A percentile compares a stretch with the other conserved stretches of the same genome.
phyloP scores from a whole-genome alignment of 2,329 filamentous ascomycete genomes.

The Scedosporium aurantiacum region DNA sequence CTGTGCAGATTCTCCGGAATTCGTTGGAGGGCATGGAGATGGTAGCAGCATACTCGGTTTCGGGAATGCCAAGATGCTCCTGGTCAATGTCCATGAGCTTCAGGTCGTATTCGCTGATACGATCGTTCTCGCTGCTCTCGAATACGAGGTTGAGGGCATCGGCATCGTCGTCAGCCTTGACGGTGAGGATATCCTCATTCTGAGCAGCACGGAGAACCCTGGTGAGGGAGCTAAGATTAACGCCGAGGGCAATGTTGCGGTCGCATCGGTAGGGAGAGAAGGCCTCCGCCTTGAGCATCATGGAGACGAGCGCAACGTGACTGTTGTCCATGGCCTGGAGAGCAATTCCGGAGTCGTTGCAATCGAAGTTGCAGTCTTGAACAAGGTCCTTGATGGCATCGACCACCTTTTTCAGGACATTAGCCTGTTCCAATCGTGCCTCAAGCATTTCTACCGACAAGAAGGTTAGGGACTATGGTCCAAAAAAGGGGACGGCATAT shows the following conservation, averaged over 20 bases:
- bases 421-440: conserved; percentile 90
- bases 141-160: conserved; percentile 94
- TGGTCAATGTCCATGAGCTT: conserved; percentile 99
- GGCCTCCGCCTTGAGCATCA: conserved; percentile 92
- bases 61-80: conserved; percentile 95
- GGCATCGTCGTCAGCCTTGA: conserved; percentile 95
- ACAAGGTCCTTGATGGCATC: conserved; percentile 99
- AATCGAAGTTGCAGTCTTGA: conserved; percentile 99
- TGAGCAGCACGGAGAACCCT: conserved; percentile 94
- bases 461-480: conserved; percentile 3
- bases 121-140: conserved; percentile 78
- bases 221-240: conserved; percentile 92
- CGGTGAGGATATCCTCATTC: conserved; percentile 85
- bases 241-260: conserved; percentile 94
- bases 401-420: conserved; percentile 93
- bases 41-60: conserved; percentile 94
- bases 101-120: conserved; percentile 97
- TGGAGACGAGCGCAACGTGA: conserved; percentile 95
- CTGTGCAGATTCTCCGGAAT: conserved; percentile 90
- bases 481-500: background rate
- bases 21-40: conserved; percentile 80
- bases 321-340: conserved; percentile 99
- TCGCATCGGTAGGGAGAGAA: conserved; percentile 97
- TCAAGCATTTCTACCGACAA: conserved; percentile 61
- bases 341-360: conserved; percentile 97